A percentile compares a stretch with the other conserved stretches of the same genome.
Evolutionary conservation across 2,329 filamentous ascomycete genomes (phyloP).

Genomic region (Phialocephala subalpina): DNA sequence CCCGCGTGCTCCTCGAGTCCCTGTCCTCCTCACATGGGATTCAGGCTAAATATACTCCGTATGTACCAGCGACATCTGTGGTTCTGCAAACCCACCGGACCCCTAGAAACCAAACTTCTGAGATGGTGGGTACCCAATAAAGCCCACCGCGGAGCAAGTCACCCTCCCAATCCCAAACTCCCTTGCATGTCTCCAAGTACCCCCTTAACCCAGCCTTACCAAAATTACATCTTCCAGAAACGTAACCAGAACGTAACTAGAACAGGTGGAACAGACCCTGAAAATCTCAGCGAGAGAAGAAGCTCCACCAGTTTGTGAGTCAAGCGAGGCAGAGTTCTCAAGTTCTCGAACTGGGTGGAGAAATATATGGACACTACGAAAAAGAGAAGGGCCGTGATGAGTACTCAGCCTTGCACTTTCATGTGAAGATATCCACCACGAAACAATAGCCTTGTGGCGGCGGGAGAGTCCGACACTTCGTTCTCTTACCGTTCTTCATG

Average conservation of each 20-base stretch:
- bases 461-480: slow-evolving; percentile 9
- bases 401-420: slow-evolving; percentile 4
- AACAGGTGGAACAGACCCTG: not conserved
- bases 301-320: not conserved
- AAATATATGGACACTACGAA: slow-evolving; percentile 6
- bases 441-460: slow-evolving; percentile 24
- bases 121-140: slow-evolving; percentile 6
- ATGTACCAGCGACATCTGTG: not conserved
- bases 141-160: not conserved
- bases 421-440: slow-evolving; percentile 3
- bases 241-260: slow-evolving; percentile 6
- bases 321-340: slow-evolving; percentile 4
- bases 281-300: slow-evolving; percentile 1
- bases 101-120: not conserved
- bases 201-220: slow-evolving; percentile 5
- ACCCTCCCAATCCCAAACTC: slow-evolving; percentile 1
- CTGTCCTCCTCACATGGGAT: not conserved
- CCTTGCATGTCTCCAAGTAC: not conserved
- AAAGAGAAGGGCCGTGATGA: slow-evolving; percentile 1
- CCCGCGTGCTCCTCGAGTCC: not conserved
- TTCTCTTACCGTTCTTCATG: not conserved
- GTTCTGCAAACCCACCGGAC: not conserved
- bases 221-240: slow-evolving; percentile 1
- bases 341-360: slow-evolving; percentile 3
- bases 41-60: slow-evolving; percentile 2